Evolutionary conservation across 1,284 basidiomycete species (phyloP), one percentile per base, ranked within the genome.

Genomic region (Boletus mariae): DNA sequence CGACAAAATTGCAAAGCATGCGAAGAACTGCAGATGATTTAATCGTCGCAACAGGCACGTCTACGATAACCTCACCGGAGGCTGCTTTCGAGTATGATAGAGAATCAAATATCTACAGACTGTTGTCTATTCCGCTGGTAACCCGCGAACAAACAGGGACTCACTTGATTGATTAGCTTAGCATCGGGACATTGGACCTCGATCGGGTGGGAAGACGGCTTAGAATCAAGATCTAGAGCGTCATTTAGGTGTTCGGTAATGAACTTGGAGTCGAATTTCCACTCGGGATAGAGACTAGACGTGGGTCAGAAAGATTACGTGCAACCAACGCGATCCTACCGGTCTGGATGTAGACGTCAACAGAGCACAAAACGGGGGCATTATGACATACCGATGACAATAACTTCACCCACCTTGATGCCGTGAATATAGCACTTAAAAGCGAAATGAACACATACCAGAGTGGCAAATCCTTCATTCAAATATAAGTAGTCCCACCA

Each of bases 401-500:
- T 91, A 38, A 94, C 85, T 76, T 98, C 94, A 56, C 92, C 92
- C 87, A 93, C 85, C 85, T 90, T 59, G 53, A 54, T 17, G 32
- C 15, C 13, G n/a, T 64, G 41, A 60, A 35, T 2, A 47, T 26
- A 26, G 42, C 20, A 0, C n/a, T 6, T 17, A 2, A 31, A 37
- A 28, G 41, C 13, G 11, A 47, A 25, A 51, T 17, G n/a, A 51
- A 44, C 38, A 71, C 82, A 34, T 59, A 87, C 86, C 73, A 90
- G 65, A 20, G 86, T 88, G 3, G 95, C 95, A 68, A 98, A 98
- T 20, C 93, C 92, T 84, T 90, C 87, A 58, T 93, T 93, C 64
- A 94, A 75, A 68, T 88, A 94, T 43, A 94, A 76, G 70, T 91
- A 89, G 61, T 92, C 88, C 93, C 94, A 96, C 92, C 92, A 97